A percentile compares a stretch with the other conserved stretches of the same genome.
These are phyloP conservation scores for Triangularia verruculosa DNA, from an alignment of 2,329 filamentous ascomycete species.

Conservation along the genomic window DNA sequence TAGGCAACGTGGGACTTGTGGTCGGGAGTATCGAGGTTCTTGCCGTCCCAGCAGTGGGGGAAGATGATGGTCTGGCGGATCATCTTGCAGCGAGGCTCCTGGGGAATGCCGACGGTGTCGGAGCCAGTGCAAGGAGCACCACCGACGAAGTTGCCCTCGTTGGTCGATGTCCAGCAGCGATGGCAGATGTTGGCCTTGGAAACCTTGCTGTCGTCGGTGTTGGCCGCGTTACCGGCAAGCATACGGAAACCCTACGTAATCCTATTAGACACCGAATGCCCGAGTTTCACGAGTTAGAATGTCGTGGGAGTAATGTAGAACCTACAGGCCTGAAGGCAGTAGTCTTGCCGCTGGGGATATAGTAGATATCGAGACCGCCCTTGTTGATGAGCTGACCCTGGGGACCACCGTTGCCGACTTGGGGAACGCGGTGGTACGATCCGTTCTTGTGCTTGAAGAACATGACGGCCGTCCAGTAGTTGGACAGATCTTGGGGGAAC, in stretches of 20 bases:
- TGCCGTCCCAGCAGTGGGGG: constrained; percentile 49
- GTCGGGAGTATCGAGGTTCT: constrained; percentile 41
- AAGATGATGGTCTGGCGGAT: constrained; percentile 54
- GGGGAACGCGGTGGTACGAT: constrained; percentile 42
- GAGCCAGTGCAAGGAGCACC: constrained; percentile 48
- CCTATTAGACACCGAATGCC: neutral
- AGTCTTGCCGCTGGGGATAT: constrained; percentile 42
- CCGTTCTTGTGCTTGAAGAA: constrained; percentile 45
- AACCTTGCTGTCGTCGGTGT: constrained; percentile 41
- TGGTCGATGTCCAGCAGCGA: constrained; percentile 45
- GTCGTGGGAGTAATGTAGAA: neutral
- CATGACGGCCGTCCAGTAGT: constrained; percentile 48
- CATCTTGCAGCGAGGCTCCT: constrained; percentile 46
- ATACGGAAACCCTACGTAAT: constrained; percentile 43
- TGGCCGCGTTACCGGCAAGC: constrained; percentile 44
- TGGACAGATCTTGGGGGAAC: constrained; percentile 44
- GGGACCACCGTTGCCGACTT: constrained; percentile 44
- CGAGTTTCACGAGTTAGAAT: neutral
- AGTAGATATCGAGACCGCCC: constrained; percentile 44
- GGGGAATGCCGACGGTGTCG: constrained; percentile 50
- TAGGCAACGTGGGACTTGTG: constrained; percentile 45
- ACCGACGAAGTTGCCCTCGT: constrained; percentile 46
- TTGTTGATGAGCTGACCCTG: constrained; percentile 44
- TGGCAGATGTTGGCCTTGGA: constrained; percentile 43
- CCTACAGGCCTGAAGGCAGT: constrained; percentile 42